Evolutionary conservation across 2,329 filamentous ascomycete species (phyloP).

Genomic region (Colletotrichum coccodes): DNA sequence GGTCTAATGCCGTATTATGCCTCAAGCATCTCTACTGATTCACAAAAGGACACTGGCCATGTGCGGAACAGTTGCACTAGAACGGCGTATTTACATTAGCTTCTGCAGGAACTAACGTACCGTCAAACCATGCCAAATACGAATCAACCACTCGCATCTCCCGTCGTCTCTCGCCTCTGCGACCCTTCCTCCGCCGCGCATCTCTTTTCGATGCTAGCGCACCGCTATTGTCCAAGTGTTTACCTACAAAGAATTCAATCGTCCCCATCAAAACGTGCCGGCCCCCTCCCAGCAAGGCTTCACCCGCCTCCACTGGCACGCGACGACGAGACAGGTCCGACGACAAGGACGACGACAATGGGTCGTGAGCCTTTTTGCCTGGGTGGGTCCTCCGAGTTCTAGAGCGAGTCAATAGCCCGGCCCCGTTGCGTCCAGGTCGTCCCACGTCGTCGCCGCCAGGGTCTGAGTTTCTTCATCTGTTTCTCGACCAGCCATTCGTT

Average conservation of each 20-base stretch:
- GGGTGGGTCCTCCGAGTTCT: slow-evolving; percentile 12
- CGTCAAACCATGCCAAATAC: neutral
- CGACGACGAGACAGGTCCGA: slow-evolving; percentile 16
- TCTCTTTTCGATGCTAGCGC: slow-evolving; percentile 20
- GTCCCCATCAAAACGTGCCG: slow-evolving; percentile 19
- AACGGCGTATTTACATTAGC: neutral
- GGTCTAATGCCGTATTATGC: neutral
- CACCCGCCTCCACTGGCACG: slow-evolving; percentile 23
- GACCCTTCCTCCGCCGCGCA: slow-evolving; percentile 18
- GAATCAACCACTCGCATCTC: neutral
- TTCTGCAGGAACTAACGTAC: neutral
- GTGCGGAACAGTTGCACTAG: neutral
- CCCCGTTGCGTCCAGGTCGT: slow-evolving; percentile 14
- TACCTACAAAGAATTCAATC: slow-evolving; percentile 25
- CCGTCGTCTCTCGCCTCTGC: neutral
- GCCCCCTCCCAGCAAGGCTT: neutral
- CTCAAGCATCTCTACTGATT: neutral
- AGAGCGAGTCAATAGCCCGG: slow-evolving; percentile 32
- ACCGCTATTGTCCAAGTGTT: slow-evolving; percentile 13
- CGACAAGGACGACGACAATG: neutral
- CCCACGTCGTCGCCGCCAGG: slow-evolving; percentile 9
- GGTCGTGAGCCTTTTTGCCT: neutral
- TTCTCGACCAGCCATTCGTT: neutral
- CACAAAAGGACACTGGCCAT: neutral
- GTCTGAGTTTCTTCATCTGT: neutral